Conservation (phyloP, 345 rosid species). For the Lepidium aucheri region DNA sequence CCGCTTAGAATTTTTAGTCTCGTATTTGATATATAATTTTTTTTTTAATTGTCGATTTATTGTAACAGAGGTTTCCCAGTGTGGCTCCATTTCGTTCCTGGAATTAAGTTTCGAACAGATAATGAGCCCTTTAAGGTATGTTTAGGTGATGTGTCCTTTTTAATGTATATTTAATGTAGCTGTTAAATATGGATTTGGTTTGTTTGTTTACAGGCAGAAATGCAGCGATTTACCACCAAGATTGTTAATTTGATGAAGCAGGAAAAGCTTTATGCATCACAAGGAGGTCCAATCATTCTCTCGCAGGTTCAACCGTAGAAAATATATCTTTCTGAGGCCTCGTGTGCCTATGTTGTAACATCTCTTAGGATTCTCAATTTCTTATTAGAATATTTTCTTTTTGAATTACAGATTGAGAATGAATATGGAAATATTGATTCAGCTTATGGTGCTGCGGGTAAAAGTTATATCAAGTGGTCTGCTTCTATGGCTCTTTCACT, state of each 20-base stretch:
- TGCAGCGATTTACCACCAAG: constrained; percentile 82
- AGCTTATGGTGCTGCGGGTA: constrained; percentile 63
- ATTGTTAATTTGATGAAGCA: constrained; percentile 88
- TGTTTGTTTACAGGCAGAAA: constrained; percentile 49
- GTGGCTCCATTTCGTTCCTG: constrained; percentile 86
- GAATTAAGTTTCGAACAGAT: constrained; percentile 79
- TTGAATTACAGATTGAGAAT: constrained; percentile 70
- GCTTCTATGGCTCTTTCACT: constrained; percentile 84
- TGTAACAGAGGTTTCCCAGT: constrained; percentile 79
- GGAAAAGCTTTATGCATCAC: constrained; percentile 85
- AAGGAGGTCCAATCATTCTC: constrained; percentile 92
- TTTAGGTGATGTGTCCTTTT: background rate
- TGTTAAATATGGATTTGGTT: background rate
- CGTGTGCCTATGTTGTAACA: background rate
- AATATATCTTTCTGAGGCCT: background rate
- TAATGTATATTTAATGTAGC: background rate
- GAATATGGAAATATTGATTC: constrained; percentile 80
- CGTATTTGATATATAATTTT: too few species aligned
- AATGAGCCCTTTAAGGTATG: constrained; percentile 83
- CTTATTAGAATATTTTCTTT: background rate
- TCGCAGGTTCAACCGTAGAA: constrained; percentile 53
- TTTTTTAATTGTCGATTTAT: background rate
- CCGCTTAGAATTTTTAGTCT: too few species aligned
- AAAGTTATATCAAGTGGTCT: constrained; percentile 77
- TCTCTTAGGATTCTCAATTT: background rate